Evolutionary conservation across 176 grass and related monocot genomes (phyloP).

Genomic region (Oryza brachyantha): DNA sequence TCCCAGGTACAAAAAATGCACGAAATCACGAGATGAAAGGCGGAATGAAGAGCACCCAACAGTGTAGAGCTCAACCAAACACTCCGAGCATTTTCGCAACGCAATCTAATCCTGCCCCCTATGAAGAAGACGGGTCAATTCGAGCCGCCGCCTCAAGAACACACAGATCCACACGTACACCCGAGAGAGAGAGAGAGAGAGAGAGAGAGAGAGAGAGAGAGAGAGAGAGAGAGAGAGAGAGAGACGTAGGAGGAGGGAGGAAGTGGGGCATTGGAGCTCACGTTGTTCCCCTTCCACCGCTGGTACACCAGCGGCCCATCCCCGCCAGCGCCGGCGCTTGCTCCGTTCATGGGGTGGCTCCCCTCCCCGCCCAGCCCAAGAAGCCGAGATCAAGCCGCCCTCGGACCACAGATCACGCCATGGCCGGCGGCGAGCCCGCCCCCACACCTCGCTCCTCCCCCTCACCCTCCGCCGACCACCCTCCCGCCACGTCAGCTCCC

Average conservation of each 20-base stretch:
- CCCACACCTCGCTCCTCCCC: neutral
- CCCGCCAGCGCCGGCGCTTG: conserved; percentile 23
- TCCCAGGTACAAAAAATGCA: conserved; percentile 4
- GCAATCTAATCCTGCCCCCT: neutral
- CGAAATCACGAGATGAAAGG: conserved; percentile 19
- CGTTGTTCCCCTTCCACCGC: conserved; percentile 62
- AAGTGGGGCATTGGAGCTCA: conserved; percentile 28
- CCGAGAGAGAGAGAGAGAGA: neutral
- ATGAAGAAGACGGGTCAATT: neutral
- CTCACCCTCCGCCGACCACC: neutral
- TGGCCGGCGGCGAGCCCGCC: neutral
- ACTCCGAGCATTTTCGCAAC: neutral
- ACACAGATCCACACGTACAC: conserved; percentile 37
- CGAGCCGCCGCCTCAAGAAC: neutral
- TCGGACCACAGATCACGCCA: conserved; percentile 33
- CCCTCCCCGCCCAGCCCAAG: conserved; percentile 4
- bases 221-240: neutral
- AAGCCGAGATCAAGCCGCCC: conserved; percentile 32
- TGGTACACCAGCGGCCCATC: conserved; percentile 49
- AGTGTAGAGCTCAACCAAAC: conserved; percentile 4
- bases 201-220: neutral
- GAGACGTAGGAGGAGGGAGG: neutral
- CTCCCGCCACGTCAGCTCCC: neutral
- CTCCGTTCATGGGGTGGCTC: conserved; percentile 44
- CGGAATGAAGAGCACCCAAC: neutral